Evolutionary conservation across 2,329 filamentous ascomycete species (phyloP).

Genomic region (Aphanocladium album): DNA sequence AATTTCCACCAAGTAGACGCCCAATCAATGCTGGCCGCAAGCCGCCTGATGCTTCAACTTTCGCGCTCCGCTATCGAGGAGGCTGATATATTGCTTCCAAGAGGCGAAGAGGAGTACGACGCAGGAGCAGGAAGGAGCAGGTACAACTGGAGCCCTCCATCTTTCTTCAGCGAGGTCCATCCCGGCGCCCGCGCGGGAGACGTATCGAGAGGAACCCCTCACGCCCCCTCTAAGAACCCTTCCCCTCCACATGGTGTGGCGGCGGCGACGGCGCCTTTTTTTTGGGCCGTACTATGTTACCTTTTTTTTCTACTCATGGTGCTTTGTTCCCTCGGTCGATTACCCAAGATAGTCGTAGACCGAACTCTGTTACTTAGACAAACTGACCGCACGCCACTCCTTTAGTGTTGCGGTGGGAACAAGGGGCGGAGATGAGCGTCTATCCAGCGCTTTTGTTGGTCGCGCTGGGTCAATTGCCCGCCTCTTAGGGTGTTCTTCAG

Average conservation of each 20-base stretch:
- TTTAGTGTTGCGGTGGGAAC: background rate
- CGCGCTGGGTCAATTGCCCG: background rate
- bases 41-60: background rate
- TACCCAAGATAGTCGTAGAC: background rate
- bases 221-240: background rate
- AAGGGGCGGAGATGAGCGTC: conserved; percentile 4
- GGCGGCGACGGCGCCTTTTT: conserved; percentile 3
- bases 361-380: background rate
- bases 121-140: background rate
- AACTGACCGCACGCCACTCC: background rate
- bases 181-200: background rate
- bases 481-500: background rate
- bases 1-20: conserved; percentile 3
- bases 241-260: conserved; percentile 7
- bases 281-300: background rate
- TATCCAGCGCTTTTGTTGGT: conserved; percentile 5
- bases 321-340: background rate
- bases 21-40: conserved; percentile 3
- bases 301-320: background rate
- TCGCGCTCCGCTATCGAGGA: background rate
- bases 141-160: background rate
- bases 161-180: background rate
- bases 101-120: background rate
- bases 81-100: background rate
- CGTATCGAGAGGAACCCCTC: background rate